Base-by-base conservation (phyloP, 345 rosid genomes). In the Sonneratia caseolaris region DNA sequence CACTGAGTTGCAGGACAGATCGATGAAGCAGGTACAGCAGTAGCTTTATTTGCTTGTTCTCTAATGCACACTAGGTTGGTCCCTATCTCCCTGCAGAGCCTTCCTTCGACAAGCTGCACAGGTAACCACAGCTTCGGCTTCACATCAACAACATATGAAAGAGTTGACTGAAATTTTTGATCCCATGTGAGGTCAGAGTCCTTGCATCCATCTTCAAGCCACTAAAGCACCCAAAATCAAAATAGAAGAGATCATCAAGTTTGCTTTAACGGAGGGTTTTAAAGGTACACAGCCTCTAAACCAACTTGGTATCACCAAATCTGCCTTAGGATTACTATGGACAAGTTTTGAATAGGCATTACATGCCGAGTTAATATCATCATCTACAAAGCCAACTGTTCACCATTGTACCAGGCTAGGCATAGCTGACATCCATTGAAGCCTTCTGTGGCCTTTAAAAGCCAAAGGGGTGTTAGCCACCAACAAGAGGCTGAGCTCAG, bases 71-170 rank as follows among this genome's bases (percentile, higher is more conserved):
- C 61, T 62, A 95, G 96, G 74, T 91, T 91, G 16, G 81, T 82
- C 74, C 81, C 85, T 24, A 95, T 87, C 86, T 89, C 93, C 22
- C 66, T 87, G 73, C 90, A 81, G 37, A 95, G 81, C 72, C 92
- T 85, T 65, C 97, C 97, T 85, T 95, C 97, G 40, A 95, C 81
- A 27, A 95, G 81, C 22, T 81, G 74, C 68, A 90, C 87, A 0
- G 97, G 98, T 78, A 95, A 77, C 97, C 97, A 89, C 56, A 82
- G 59, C 79, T 95, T 95, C 4, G 97, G 99, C 76, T 82, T 87
- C 27, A 89, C 89, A 71, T 90, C 91, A 5, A 91, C 88, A 1
- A 75, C 56, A 79, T 89, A 90, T 0, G 85, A 79, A 68, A 95
- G 96, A 57, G 85, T 84, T 0, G 98, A 85, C 49, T 57, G 82